Evolutionary conservation across 1,284 basidiomycete genomes (phyloP).

Genomic region (Ceratobasidium sp.): DNA sequence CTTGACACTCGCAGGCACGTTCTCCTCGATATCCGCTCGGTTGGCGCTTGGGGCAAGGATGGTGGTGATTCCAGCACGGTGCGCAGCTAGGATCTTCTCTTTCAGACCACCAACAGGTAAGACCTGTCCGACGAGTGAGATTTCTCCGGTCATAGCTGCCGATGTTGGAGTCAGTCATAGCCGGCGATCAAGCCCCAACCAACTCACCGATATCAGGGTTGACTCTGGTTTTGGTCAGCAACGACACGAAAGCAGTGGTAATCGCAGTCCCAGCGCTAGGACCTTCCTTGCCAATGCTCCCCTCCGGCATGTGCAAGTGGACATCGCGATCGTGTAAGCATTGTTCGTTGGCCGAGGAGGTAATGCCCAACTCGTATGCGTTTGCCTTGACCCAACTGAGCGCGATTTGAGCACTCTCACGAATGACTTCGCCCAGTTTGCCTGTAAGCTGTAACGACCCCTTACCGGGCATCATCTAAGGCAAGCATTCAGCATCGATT

Average conservation of each 20-base stretch:
- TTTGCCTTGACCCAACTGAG: constrained; percentile 94
- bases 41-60: constrained; percentile 89
- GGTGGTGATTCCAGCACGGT: constrained; percentile 92
- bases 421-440: constrained; percentile 97
- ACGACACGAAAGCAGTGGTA: constrained; percentile 87
- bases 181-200: not conserved
- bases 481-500: constrained; percentile 29
- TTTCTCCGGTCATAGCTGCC: constrained; percentile 95
- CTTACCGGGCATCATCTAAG: constrained; percentile 92
- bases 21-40: constrained; percentile 92
- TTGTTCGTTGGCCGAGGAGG: constrained; percentile 72
- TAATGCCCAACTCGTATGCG: constrained; percentile 89
- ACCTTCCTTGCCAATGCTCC: constrained; percentile 97
- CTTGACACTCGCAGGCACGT: constrained; percentile 94
- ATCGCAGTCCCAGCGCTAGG: constrained; percentile 97
- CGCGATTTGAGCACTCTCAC: constrained; percentile 94
- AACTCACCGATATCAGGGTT: constrained; percentile 84
- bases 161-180: constrained; percentile 24
- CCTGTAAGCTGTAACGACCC: constrained; percentile 91
- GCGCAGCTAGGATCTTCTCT: constrained; percentile 95
- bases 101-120: constrained; percentile 93
- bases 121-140: constrained; percentile 91
- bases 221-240: constrained; percentile 86
- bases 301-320: constrained; percentile 96
- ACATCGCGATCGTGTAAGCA: constrained; percentile 87